Conservation (phyloP, 176 grass and related monocot species). For the Puya raimondii region DNA sequence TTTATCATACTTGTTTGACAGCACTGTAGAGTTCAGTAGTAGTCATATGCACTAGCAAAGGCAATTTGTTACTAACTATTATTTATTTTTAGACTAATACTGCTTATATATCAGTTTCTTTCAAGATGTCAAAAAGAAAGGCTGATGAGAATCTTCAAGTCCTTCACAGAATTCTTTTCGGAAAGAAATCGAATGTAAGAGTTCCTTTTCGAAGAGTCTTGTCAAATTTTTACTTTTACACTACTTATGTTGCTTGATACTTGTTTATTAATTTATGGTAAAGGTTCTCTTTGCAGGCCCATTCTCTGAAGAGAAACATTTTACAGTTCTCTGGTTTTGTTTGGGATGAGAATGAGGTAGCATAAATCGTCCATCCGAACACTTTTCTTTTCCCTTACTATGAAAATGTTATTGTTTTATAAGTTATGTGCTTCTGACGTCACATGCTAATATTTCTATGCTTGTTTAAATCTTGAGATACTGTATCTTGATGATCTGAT, state of each 20-base stretch:
- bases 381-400: neutral
- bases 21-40: too few species aligned
- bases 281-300: conserved; percentile 37
- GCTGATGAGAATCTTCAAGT: conserved; percentile 62
- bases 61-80: too few species aligned
- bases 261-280: conserved; percentile 13
- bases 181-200: conserved; percentile 71
- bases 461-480: too few species aligned
- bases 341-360: conserved; percentile 74
- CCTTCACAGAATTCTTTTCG: conserved; percentile 74
- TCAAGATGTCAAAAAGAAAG: conserved; percentile 93
- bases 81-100: neutral
- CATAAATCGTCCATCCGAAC: conserved; percentile 4
- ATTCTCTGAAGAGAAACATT: conserved; percentile 83
- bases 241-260: conserved; percentile 1
- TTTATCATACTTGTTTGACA: too few species aligned
- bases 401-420: neutral
- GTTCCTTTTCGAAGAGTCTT: conserved; percentile 4
- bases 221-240: neutral
- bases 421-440: too few species aligned
- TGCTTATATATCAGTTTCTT: conserved; percentile 53
- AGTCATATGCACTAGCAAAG: too few species aligned
- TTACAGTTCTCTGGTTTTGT: conserved; percentile 93
- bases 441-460: too few species aligned
- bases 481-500: too few species aligned